phyloP scores from a whole-genome alignment of 139 green algal genomes.

The Nannochloris sp. region DNA sequence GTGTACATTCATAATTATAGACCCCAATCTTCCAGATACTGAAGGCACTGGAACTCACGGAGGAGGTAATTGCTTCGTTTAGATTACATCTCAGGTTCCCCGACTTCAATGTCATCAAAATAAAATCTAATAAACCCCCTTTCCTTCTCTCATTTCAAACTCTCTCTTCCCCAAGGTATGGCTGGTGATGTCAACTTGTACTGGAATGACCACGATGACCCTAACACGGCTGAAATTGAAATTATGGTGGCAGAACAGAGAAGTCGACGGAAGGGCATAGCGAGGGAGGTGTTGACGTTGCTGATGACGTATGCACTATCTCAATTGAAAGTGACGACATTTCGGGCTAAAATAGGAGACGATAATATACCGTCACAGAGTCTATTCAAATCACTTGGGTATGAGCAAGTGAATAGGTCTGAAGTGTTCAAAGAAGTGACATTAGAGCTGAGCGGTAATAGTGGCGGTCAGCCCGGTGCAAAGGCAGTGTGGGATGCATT shows the following conservation, averaged over 20 bases:
- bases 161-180: conserved; percentile 26
- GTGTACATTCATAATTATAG: conserved; percentile 75
- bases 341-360: conserved; percentile 63
- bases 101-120: not conserved
- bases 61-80: too few relatives aligned
- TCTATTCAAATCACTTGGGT: conserved; percentile 63
- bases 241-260: conserved; percentile 68
- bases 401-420: conserved; percentile 32
- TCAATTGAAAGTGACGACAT: conserved; percentile 34
- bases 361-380: conserved; percentile 51
- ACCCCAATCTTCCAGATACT: conserved; percentile 33
- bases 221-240: conserved; percentile 33
- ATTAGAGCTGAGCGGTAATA: conserved; percentile 17
- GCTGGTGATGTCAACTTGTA: conserved; percentile 56
- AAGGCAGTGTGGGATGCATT: not conserved
- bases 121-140: not conserved
- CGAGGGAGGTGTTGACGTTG: conserved; percentile 54
- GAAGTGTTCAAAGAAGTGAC: conserved; percentile 60
- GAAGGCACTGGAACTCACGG: conserved; percentile 27
- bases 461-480: not conserved
- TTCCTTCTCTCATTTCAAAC: not conserved
- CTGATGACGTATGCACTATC: conserved; percentile 60
- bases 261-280: conserved; percentile 49
- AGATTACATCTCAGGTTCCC: too few relatives aligned
- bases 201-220: conserved; percentile 39